Evolutionary conservation across 768 basidiomycete species (phyloP), one percentile per base, ranked within the genome.

Genomic region (Astraeus odoratus): DNA sequence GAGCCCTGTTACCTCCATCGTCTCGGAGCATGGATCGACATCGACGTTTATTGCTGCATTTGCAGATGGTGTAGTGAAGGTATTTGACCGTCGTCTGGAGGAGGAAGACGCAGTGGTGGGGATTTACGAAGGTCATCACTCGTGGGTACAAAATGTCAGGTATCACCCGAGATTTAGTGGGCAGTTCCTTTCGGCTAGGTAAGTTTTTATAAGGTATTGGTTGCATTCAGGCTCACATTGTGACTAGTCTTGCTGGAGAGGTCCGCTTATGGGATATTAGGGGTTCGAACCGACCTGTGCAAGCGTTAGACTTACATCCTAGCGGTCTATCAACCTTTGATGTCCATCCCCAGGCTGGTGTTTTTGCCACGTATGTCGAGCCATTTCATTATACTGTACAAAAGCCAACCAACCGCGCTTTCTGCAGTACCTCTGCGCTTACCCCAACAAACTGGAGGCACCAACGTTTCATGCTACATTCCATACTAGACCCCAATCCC

Each of bases 261-360:
- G 84, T 96, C 33, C 86, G 86, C 56, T 65, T 98, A 8, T 98
- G 93, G 84, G 96, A 99, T 64, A 67, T 87, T 24, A 81, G 96
- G 44, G 74, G 76, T 15, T 53, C 72, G 2, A 78, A 85, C 35
- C 64, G 63, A 24, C 74, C 88, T 5, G 58, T 78, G 10, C 70
- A 78, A 39, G 74, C 76, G 30, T 81, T 86, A 74, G 73, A 83
- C 30, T 60, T 79, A 19, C 78, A 84, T 51, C 75, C 78, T 2
- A 66, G 79, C 24, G 92, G 93, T 8, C 69, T 97, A 38, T 79
- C 88, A 8, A 77, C 83, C 1, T 86, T 98, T 53, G 92, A 96
- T 51, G 81, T 89, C 1, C 96, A 99, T 64, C 71, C 83, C 8
- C 76, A 82, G 41, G 76, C 89, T 0, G 79, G 81, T 30, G 83